A percentile compares a stretch with the other conserved stretches of the same genome.
Evolutionary conservation across 2,329 filamentous ascomycete species (phyloP).

Genomic region (Xylariaceae sp.): DNA sequence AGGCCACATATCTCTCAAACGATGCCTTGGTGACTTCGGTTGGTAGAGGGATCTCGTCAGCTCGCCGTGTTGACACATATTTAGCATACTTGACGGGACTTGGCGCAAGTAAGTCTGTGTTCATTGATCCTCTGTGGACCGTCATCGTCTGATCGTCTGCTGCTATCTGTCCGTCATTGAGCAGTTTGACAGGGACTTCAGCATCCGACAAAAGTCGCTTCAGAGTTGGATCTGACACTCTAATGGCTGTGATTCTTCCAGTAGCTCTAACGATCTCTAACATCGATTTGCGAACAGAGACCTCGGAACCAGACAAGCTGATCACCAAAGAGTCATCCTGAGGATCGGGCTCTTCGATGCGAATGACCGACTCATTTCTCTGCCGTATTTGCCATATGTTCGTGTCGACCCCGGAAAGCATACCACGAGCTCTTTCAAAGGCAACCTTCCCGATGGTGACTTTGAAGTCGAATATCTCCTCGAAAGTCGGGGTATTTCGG

Average conservation of each 20-base stretch:
- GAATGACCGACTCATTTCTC: conserved; percentile 20
- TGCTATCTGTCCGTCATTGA: conserved; percentile 8
- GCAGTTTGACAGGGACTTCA: conserved; percentile 9
- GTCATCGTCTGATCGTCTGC: conserved; percentile 17
- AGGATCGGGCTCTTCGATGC: conserved; percentile 13
- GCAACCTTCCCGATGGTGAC: conserved; percentile 21
- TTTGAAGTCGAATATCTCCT: conserved; percentile 20
- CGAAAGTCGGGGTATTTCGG: conserved; percentile 19
- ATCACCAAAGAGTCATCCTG: conserved; percentile 16
- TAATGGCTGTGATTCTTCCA: conserved; percentile 21
- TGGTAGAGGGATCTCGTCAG: conserved; percentile 22
- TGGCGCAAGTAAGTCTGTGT: not conserved
- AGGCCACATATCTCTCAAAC: conserved; percentile 24
- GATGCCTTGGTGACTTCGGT: conserved; percentile 21
- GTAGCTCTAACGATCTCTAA: conserved; percentile 20
- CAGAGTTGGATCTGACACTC: conserved; percentile 11
- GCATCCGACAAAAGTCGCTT: not conserved
- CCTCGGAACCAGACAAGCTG: conserved; percentile 21
- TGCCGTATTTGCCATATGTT: conserved; percentile 18
- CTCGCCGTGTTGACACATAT: conserved; percentile 17
- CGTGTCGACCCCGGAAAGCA: conserved; percentile 19
- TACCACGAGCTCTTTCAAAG: conserved; percentile 16
- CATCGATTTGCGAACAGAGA: conserved; percentile 20
- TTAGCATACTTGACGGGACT: conserved; percentile 7
- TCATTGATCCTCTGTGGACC: conserved; percentile 11